phyloP scores from a whole-genome alignment of 352 stramenopile genomes.

The Thraustochytrium striatum region DNA sequence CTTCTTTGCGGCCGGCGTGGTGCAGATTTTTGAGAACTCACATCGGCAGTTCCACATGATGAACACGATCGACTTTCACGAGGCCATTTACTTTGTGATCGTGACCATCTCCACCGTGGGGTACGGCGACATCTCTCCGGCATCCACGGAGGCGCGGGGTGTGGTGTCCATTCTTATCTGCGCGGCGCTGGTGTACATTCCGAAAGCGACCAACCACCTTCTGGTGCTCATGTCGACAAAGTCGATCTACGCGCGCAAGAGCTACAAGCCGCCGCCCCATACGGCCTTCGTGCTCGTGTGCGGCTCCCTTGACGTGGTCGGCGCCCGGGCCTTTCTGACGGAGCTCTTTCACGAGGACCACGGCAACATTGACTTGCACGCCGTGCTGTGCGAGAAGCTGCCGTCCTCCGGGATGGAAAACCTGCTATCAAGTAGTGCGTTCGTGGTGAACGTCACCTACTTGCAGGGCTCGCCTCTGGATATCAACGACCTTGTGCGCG shows the following conservation, averaged over 20 bases:
- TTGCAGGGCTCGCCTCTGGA: conserved; percentile 17
- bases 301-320: conserved; percentile 4
- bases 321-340: conserved; percentile 14
- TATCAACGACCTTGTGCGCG: conserved; percentile 19
- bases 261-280: neutral
- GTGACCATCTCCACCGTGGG: conserved; percentile 40
- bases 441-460: conserved; percentile 36
- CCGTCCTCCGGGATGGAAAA: conserved; percentile 13
- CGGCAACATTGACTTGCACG: conserved; percentile 25
- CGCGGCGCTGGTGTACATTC: conserved; percentile 32
- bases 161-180: conserved; percentile 15
- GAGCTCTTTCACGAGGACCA: conserved; percentile 44
- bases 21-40: conserved; percentile 29
- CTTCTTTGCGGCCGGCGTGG: conserved; percentile 5
- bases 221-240: neutral
- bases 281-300: conserved; percentile 21
- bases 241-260: conserved; percentile 11
- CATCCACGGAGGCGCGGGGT: neutral
- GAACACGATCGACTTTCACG: neutral
- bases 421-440: neutral
- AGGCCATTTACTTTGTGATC: conserved; percentile 26
- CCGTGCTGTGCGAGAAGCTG: conserved; percentile 21
- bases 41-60: conserved; percentile 14
- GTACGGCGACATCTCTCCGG: conserved; percentile 33
- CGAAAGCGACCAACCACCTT: conserved; percentile 21